phyloP scores from a whole-genome alignment of 1,139 yeast species.

The Kodamaea sp. region DNA sequence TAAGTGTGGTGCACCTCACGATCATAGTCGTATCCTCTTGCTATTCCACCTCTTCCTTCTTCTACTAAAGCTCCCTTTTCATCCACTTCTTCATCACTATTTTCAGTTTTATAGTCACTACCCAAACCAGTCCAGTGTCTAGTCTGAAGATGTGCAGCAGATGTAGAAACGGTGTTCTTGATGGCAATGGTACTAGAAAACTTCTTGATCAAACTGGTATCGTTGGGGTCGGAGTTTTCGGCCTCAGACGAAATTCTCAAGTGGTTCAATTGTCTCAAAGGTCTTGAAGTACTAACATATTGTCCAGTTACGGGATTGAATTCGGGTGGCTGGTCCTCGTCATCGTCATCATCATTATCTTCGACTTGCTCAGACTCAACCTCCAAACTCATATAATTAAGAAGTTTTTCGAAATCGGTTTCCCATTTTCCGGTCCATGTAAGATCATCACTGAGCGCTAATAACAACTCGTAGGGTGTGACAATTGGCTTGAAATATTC shows the following conservation, averaged over 20 bases:
- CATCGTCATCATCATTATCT: constrained; percentile 18
- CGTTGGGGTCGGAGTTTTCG: constrained; percentile 21
- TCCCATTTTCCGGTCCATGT: constrained; percentile 95
- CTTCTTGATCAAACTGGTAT: constrained; percentile 49
- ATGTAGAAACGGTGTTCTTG: constrained; percentile 82
- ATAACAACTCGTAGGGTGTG: constrained; percentile 86
- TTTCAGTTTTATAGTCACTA: constrained; percentile 58
- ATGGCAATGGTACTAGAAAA: constrained; percentile 64
- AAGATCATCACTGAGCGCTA: constrained; percentile 75
- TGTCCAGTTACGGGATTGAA: constrained; percentile 89
- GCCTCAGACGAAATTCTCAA: constrained; percentile 51
- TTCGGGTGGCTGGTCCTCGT: constrained; percentile 72
- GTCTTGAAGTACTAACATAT: constrained; percentile 66
- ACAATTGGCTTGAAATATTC: constrained; percentile 90
- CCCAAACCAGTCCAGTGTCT: constrained; percentile 92
- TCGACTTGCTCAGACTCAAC: constrained; percentile 18
- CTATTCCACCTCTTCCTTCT: constrained; percentile 83
- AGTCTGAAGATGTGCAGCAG: constrained; percentile 73
- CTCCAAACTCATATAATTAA: constrained; percentile 32
- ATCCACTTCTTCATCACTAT: constrained; percentile 40
- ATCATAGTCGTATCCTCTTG: constrained; percentile 70
- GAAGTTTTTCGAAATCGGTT: constrained; percentile 65
- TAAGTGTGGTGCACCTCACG: constrained; percentile 5
- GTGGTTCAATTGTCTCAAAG: constrained; percentile 69
- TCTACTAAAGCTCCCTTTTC: constrained; percentile 72